Evolutionary conservation across 2,329 filamentous ascomycete genomes (phyloP), one percentile per base, ranked within the genome.

Genomic region (Cercospora zeina): DNA sequence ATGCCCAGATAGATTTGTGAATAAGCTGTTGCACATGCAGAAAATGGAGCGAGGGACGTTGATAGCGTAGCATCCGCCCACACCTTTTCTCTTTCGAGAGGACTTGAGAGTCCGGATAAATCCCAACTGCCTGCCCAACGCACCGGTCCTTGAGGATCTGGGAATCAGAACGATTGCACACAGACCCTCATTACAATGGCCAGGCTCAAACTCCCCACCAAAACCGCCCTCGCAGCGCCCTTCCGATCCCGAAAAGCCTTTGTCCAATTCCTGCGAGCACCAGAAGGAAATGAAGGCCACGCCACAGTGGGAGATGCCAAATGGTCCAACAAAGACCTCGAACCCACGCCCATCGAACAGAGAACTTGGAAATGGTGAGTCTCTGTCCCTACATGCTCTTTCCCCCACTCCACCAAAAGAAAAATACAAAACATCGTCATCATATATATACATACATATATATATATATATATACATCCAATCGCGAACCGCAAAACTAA

Each of bases 291-390:
- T 3, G 49, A 53, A 33, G 49, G 49, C 19, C 49, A 53, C 31
- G 49, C 49, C 5, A 53, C n/a, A 13, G 49, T 53, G 31, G 49
- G 49, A 2, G 49, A 53, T 21, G n/a, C 54, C 9, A 67, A 79
- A 75, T 70, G 67, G 68, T 65, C 67, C 5, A 70, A 70, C 45
- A 51, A 63, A 34, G 66, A 70, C 50, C 66, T 69, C 9, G 64
- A 69, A 11, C 66, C 68, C 0, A 68, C 67, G 11, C 68, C 68
- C 10, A 64, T 63, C 4, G 62, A 64, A 42, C 55, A 65, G 49
- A 59, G 68, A 30, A 68, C 59, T 6, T 69, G 68, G 68, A 47
- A 31, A 30, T 63, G 58, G 59, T 65, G 56, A 54, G 63, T 73
- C 45, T 74, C 70, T 60, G n/a, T n/a, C n/a, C n/a, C n/a, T n/a